Evolutionary conservation across 2,329 filamentous ascomycete species (phyloP).

Genomic region (Aspergillus ochraceoroseus): DNA sequence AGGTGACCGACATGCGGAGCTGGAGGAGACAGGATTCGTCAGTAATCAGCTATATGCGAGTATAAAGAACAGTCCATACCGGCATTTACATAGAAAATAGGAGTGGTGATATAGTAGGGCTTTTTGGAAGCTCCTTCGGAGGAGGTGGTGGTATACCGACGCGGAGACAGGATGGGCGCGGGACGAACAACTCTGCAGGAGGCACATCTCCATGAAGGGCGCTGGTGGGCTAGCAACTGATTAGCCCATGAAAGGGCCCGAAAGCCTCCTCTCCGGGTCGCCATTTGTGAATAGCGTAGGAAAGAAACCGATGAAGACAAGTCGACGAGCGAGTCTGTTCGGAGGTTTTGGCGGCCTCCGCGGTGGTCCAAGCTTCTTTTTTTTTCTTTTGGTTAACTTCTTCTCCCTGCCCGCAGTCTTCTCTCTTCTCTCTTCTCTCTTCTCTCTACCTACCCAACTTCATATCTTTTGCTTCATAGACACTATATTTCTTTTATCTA

Average conservation of each 20-base stretch:
- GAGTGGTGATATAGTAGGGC: slow-evolving; percentile 91
- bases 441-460: neutral
- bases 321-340: slow-evolving; percentile 22
- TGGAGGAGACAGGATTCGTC: slow-evolving; percentile 32
- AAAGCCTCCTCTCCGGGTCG: slow-evolving; percentile 26
- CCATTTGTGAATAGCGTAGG: slow-evolving; percentile 23
- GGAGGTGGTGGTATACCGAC: slow-evolving; percentile 29
- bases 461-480: no score
- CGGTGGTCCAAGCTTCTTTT: slow-evolving; percentile 37
- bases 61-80: slow-evolving; percentile 46
- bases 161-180: slow-evolving; percentile 20
- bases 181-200: slow-evolving; percentile 26
- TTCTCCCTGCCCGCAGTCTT: slow-evolving; percentile 10
- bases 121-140: slow-evolving; percentile 49
- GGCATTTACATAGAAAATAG: slow-evolving; percentile 98
- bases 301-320: slow-evolving; percentile 6
- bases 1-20: slow-evolving; percentile 93
- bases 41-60: neutral
- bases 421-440: slow-evolving; percentile 6
- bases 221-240: slow-evolving; percentile 21
- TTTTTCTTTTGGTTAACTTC: no score
- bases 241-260: slow-evolving; percentile 32
- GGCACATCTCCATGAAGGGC: slow-evolving; percentile 30
- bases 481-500: no score
- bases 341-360: slow-evolving; percentile 25